Conservation (phyloP, 176 grass and related monocot genomes). For the Hordeum marinum region DNA sequence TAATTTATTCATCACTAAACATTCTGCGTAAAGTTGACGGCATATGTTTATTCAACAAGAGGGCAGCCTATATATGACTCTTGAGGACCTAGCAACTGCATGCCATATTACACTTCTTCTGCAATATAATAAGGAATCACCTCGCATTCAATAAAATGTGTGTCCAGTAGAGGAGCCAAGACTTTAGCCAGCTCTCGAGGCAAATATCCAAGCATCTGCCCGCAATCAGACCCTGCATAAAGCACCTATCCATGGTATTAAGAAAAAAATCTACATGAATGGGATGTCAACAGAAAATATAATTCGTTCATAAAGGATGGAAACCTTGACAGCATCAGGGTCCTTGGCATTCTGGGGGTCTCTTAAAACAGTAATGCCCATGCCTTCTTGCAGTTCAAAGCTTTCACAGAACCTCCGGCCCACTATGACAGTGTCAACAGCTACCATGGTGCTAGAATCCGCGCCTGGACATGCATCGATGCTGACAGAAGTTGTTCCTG, state of each 20-base stretch:
- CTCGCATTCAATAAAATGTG: constrained; percentile 54
- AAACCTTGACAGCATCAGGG: constrained; percentile 85
- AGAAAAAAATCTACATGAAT: not conserved
- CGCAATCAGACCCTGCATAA: constrained; percentile 43
- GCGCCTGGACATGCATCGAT: not conserved
- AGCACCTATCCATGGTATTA: constrained; percentile 56
- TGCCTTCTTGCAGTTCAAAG: constrained; percentile 55
- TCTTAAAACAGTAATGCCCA: constrained; percentile 47
- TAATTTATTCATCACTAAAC: not conserved
- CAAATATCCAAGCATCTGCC: constrained; percentile 69
- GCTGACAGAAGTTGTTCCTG: constrained; percentile 4
- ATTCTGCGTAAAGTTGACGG: not conserved
- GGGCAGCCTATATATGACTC: not conserved
- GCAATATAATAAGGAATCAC: constrained; percentile 33
- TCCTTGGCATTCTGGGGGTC: constrained; percentile 74
- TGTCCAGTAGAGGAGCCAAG: constrained; percentile 83
- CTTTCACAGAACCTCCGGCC: constrained; percentile 64
- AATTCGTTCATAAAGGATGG: not conserved
- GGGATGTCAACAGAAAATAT: not conserved
- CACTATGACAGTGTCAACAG: constrained; percentile 72
- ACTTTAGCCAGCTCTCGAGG: constrained; percentile 71
- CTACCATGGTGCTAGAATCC: constrained; percentile 22
- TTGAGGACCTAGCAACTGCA: not conserved
- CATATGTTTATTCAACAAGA: constrained; percentile 1
- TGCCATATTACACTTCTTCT: not conserved